phyloP scores from a whole-genome alignment of 805 yeast genomes.

The Saccharomyces mikatae region DNA sequence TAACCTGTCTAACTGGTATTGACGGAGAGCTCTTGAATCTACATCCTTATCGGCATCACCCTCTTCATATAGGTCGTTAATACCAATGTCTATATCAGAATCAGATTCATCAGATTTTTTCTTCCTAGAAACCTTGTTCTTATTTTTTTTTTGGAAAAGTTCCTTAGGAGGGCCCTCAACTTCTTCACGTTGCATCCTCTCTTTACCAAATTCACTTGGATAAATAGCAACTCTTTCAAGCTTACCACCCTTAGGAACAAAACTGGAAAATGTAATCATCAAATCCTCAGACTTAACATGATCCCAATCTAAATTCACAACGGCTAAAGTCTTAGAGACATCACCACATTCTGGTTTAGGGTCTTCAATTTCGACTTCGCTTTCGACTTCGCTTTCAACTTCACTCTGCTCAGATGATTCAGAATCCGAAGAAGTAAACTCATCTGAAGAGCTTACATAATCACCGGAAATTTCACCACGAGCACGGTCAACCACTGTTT shows the following conservation, averaged over 20 bases:
- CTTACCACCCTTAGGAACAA: constrained; percentile 68
- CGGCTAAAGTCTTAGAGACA: constrained; percentile 75
- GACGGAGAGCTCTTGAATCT: constrained; percentile 73
- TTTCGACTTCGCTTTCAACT: constrained; percentile 41
- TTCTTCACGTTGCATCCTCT: constrained; percentile 83
- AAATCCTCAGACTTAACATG: constrained; percentile 80
- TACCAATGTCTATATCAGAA: constrained; percentile 48
- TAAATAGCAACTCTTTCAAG: constrained; percentile 63
- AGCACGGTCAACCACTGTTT: constrained; percentile 43
- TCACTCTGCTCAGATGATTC: constrained; percentile 37
- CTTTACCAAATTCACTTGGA: constrained; percentile 91
- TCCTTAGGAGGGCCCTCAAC: constrained; percentile 88
- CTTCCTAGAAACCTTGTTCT: constrained; percentile 28
- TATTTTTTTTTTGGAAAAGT: constrained; percentile 48
- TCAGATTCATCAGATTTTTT: constrained; percentile 36
- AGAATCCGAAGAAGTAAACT: constrained; percentile 39
- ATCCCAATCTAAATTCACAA: constrained; percentile 96
- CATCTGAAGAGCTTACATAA: constrained; percentile 36
- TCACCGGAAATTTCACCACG: constrained; percentile 55
- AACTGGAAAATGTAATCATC: constrained; percentile 80
- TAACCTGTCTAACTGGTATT: constrained; percentile 85
- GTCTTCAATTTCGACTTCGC: constrained; percentile 49
- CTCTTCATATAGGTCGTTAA: constrained; percentile 68
- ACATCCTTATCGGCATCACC: constrained; percentile 78
- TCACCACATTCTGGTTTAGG: constrained; percentile 77